These are phyloP conservation scores for Rhizopus delemar DNA, from an alignment of 371 early-diverging fungal species.

Conservation along the genomic window DNA sequence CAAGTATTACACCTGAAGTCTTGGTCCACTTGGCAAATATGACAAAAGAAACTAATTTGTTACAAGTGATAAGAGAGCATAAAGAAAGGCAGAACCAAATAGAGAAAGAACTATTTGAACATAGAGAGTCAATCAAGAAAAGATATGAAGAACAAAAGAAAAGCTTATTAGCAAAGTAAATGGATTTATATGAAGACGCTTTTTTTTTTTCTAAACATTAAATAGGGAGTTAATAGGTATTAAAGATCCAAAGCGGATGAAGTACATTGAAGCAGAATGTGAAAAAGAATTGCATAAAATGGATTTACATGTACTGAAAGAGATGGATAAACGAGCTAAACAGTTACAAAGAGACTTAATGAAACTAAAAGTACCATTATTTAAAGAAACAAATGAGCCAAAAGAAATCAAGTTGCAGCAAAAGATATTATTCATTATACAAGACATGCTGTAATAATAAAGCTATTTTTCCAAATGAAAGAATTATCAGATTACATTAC, in stretches of 20 bases:
- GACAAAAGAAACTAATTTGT: conserved; percentile 38
- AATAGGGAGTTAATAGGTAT: conserved; percentile 29
- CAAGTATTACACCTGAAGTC: conserved; percentile 43
- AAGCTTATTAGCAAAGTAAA: conserved; percentile 38
- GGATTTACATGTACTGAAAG: conserved; percentile 36
- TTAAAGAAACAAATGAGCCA: conserved; percentile 32
- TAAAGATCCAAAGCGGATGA: conserved; percentile 8
- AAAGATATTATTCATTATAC: conserved; percentile 41
- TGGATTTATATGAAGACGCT: not conserved
- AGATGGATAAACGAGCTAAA: conserved; percentile 36
- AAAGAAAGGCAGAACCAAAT: conserved; percentile 38
- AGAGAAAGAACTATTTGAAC: conserved; percentile 35
- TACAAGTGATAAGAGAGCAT: conserved; percentile 29
- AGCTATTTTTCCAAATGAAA: too few species aligned
- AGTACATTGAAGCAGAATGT: conserved; percentile 24
- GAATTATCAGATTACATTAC: too few species aligned
- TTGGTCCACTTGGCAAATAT: conserved; percentile 32
- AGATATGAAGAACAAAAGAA: conserved; percentile 34
- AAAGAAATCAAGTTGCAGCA: conserved; percentile 38
- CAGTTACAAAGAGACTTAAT: conserved; percentile 33
- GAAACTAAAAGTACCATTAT: conserved; percentile 44
- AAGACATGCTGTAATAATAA: conserved; percentile 38
- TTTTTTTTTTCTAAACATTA: not conserved
- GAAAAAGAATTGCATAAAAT: conserved; percentile 29
- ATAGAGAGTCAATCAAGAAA: conserved; percentile 28